Evolutionary conservation across 2,329 filamentous ascomycete species (phyloP).

Genomic region (Fusarium neocosmosporiellum): DNA sequence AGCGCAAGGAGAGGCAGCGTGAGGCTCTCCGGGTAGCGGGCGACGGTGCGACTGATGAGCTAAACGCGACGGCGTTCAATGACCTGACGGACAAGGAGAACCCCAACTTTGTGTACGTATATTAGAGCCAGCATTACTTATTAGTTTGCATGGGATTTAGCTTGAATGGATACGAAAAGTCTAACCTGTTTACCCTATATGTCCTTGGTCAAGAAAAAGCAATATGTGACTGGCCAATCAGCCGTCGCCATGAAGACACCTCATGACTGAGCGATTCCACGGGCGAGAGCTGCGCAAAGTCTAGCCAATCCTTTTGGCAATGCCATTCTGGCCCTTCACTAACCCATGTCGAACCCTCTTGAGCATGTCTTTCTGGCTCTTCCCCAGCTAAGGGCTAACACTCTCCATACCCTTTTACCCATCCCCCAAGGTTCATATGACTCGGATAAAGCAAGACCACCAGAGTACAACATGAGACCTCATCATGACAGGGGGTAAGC

Average conservation of each 20-base stretch:
- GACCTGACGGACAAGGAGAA: conserved; percentile 58
- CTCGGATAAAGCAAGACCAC: background rate
- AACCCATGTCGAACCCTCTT: background rate
- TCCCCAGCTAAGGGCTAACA: background rate
- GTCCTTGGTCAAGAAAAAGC: background rate
- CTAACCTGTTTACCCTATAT: background rate
- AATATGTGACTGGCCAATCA: background rate
- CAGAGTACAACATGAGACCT: background rate
- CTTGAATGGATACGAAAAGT: background rate
- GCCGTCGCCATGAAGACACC: background rate
- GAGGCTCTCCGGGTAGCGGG: conserved; percentile 45
- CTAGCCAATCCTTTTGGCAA: background rate
- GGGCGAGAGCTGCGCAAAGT: background rate
- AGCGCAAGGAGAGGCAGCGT: conserved; percentile 49
- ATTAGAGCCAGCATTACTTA: conserved; percentile 37
- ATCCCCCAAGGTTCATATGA: background rate
- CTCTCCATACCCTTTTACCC: background rate
- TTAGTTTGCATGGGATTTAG: background rate
- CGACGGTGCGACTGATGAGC: conserved; percentile 39
- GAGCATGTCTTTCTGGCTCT: background rate
- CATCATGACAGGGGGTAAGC: background rate
- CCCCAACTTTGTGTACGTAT: conserved; percentile 55
- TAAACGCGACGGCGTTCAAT: conserved; percentile 54
- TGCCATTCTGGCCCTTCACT: background rate
- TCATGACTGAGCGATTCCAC: background rate